These are phyloP conservation scores for Prunus armeniaca DNA, from an alignment of 306 rosid genomes.

Conservation along the genomic window DNA sequence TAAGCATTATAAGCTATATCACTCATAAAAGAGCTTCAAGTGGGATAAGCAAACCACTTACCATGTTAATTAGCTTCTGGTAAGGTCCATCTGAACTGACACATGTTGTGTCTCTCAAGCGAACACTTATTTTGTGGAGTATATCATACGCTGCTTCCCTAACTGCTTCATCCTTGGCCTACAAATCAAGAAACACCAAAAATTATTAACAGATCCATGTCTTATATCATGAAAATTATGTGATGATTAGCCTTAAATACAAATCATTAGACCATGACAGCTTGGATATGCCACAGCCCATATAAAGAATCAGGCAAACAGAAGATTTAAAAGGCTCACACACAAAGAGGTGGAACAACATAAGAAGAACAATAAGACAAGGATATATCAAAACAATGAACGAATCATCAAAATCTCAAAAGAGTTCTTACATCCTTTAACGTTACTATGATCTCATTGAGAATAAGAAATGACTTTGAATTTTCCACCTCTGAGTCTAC, in stretches of 20 bases:
- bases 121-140: constrained; percentile 62
- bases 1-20: background rate
- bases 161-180: constrained; percentile 71
- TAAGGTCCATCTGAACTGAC: constrained; percentile 48
- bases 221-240: constrained; percentile 8
- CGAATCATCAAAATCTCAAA: constrained; percentile 4
- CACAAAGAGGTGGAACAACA: background rate
- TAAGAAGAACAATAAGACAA: background rate
- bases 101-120: constrained; percentile 47
- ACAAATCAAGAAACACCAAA: constrained; percentile 18
- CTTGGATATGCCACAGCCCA: background rate
- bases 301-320: background rate
- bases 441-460: constrained; percentile 77
- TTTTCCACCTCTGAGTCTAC: constrained; percentile 59
- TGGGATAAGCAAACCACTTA: constrained; percentile 34
- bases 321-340: background rate
- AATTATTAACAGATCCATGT: constrained; percentile 1
- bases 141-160: constrained; percentile 81
- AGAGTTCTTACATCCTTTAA: constrained; percentile 70
- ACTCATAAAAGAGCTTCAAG: background rate
- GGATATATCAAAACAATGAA: background rate
- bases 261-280: background rate
- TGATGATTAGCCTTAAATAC: background rate
- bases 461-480: constrained; percentile 77
- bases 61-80: constrained; percentile 79